A percentile compares a stretch with the other conserved stretches of the same genome.
Conservation (phyloP, 73 alveolate genomes). For the Breviolum minutum region DNA sequence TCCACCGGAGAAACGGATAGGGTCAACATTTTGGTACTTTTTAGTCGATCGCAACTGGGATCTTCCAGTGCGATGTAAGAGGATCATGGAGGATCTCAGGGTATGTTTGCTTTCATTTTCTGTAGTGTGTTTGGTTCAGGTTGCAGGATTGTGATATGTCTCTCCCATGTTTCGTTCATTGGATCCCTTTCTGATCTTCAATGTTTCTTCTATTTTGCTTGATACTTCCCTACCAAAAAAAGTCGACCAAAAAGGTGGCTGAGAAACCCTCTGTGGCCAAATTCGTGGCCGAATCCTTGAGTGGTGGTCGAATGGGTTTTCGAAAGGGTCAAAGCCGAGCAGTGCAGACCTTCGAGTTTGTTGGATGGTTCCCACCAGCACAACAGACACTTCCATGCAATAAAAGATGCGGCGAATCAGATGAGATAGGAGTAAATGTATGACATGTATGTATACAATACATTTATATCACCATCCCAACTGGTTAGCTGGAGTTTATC, state of each 20-base stretch:
- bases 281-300: slow-evolving; percentile 97
- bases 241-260: no score
- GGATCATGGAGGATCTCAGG: not conserved
- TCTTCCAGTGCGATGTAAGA: not conserved
- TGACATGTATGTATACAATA: not conserved
- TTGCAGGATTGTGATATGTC: not conserved
- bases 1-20: no score
- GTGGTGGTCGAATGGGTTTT: slow-evolving; percentile 81
- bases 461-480: no score
- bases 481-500: no score
- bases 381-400: slow-evolving; percentile 28
- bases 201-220: not conserved
- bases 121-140: not conserved
- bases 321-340: slow-evolving; percentile 95
- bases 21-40: no score
- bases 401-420: not conserved
- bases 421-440: not conserved
- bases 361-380: slow-evolving; percentile 84
- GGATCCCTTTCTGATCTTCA: not conserved
- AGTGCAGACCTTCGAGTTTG: slow-evolving; percentile 51
- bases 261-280: slow-evolving; percentile 99
- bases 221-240: slow-evolving; percentile 88
- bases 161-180: not conserved
- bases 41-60: no score
- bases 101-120: not conserved